A percentile compares a stretch with the other conserved stretches of the same genome.
phyloP scores from a whole-genome alignment of 2,329 filamentous ascomycete species.

The Neophaeococcomyces aloes region DNA sequence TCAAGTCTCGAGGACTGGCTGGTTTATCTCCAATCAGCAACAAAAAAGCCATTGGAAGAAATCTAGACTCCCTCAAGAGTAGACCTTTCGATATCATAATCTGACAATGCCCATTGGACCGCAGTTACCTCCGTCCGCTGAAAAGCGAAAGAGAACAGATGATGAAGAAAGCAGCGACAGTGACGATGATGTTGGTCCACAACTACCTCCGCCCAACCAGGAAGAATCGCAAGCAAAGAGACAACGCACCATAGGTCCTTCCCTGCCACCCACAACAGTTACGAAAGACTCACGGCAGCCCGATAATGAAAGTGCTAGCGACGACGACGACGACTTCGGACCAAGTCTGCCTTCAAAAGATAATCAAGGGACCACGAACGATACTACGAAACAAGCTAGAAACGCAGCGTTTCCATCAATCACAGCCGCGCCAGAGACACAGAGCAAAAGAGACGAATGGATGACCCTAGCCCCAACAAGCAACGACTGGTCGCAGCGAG shows the following conservation, averaged over 20 bases:
- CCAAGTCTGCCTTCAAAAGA: conserved; percentile 29
- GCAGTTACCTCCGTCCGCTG: conserved; percentile 27
- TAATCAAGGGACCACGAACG: conserved; percentile 16
- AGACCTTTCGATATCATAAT: background rate
- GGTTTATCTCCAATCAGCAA: background rate
- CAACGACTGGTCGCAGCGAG: conserved; percentile 44
- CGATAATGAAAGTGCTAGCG: conserved; percentile 24
- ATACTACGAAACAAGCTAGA: conserved; percentile 20
- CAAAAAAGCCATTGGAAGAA: background rate
- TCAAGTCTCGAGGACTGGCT: background rate
- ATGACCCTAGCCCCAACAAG: conserved; percentile 61
- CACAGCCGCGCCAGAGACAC: conserved; percentile 28
- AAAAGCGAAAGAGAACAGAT: conserved; percentile 28
- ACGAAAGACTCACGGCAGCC: conserved; percentile 38
- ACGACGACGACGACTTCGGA: conserved; percentile 33
- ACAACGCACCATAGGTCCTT: conserved; percentile 44
- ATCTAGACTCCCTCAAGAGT: background rate
- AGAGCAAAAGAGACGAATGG: conserved; percentile 68
- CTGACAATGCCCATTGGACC: conserved; percentile 26
- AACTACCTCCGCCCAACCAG: background rate
- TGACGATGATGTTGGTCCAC: conserved; percentile 10
- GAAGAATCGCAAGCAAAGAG: conserved; percentile 32
- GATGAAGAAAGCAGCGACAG: conserved; percentile 22
- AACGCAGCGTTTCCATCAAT: conserved; percentile 26
- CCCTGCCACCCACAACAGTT: conserved; percentile 41